Evolutionary conservation across 2,329 filamentous ascomycete species (phyloP).

Genomic region (Hymenoscyphus repandus): DNA sequence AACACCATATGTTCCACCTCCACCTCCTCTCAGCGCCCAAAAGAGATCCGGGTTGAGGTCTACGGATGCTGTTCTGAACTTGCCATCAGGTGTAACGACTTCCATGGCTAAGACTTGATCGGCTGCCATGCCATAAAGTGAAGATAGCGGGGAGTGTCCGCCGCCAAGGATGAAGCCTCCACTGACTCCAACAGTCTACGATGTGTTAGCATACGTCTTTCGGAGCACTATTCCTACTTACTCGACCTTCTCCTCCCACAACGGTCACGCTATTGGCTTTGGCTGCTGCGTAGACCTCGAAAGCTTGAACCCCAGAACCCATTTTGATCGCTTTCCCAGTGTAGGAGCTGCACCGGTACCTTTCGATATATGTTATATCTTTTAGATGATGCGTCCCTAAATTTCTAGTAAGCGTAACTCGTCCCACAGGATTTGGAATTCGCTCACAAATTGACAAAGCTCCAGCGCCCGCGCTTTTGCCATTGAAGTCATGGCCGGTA

Average conservation of each 20-base stretch:
- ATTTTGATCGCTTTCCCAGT: conserved; percentile 34
- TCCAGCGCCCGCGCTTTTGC: conserved; percentile 32
- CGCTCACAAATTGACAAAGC: conserved; percentile 49
- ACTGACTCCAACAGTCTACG: conserved; percentile 7
- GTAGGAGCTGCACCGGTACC: conserved; percentile 32
- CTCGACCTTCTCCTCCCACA: conserved; percentile 43
- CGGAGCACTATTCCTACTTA: too few species aligned
- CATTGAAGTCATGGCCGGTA: conserved; percentile 19
- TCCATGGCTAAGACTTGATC: conserved; percentile 56
- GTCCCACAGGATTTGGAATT: conserved; percentile 32
- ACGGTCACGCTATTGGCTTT: conserved; percentile 39
- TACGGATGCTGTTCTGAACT: conserved; percentile 44
- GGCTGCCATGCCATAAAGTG: conserved; percentile 50
- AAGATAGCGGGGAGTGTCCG: conserved; percentile 50
- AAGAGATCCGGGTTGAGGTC: conserved; percentile 52
- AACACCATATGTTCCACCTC: conserved; percentile 52
- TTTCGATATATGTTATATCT: conserved; percentile 33
- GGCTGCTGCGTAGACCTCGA: conserved; percentile 39
- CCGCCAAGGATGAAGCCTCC: conserved; percentile 55
- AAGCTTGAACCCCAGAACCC: conserved; percentile 39
- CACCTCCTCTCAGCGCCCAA: conserved; percentile 57
- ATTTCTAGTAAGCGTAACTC: background rate
- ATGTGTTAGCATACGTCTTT: too few species aligned
- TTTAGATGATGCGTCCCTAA: conserved; percentile 43
- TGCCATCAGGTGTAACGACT: conserved; percentile 47